Conservation (phyloP, 2,329 filamentous ascomycete genomes). For the Coniochaeta sp. region DNA sequence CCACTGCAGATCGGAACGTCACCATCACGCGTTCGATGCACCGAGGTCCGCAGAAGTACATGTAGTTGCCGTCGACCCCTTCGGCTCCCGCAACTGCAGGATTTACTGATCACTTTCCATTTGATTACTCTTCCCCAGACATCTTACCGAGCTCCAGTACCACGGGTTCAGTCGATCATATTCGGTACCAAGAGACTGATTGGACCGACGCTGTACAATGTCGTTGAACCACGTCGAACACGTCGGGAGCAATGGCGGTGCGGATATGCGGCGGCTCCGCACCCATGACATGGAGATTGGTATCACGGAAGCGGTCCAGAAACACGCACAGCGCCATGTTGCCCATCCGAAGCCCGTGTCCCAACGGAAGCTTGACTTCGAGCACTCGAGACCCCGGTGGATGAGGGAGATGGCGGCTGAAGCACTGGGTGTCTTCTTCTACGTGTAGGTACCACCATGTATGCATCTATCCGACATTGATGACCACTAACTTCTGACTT, state of each 20-base stretch:
- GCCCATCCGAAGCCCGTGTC: conserved; percentile 42
- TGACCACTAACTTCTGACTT: background rate
- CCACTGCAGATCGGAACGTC: too few relatives aligned
- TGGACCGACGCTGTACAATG: background rate
- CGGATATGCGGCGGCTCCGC: conserved; percentile 5
- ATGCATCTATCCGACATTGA: background rate
- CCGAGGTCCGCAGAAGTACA: too few relatives aligned
- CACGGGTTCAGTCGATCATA: too few relatives aligned
- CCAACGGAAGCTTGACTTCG: conserved; percentile 46
- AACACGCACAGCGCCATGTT: conserved; percentile 41
- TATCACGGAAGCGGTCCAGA: conserved; percentile 44
- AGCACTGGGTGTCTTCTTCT: conserved; percentile 51
- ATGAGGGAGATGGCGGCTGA: conserved; percentile 49
- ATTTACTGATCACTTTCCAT: too few relatives aligned
- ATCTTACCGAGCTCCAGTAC: too few relatives aligned
- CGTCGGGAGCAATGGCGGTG: background rate
- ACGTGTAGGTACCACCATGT: conserved; percentile 29
- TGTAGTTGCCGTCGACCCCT: too few relatives aligned
- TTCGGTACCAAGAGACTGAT: background rate
- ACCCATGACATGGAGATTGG: conserved; percentile 35
- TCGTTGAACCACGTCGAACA: background rate
- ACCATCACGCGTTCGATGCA: too few relatives aligned
- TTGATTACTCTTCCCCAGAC: too few relatives aligned
- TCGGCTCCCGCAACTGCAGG: too few relatives aligned
- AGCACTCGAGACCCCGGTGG: conserved; percentile 43